Evolutionary conservation across 192 early-diverging fungal genomes (phyloP).

Genomic region (Coemansia sp.): DNA sequence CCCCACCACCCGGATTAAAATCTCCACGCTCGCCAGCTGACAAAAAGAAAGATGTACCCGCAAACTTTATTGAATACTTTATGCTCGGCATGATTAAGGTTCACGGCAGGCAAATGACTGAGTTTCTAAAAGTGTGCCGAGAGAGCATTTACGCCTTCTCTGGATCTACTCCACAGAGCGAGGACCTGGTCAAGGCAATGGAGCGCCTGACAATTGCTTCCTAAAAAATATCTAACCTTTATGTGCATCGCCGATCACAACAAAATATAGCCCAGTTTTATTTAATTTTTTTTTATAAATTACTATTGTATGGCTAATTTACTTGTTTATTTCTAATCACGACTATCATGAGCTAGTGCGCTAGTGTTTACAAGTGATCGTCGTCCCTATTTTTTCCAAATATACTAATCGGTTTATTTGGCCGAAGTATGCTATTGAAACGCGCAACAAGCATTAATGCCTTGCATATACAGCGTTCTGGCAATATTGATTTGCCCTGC

Average conservation of each 20-base stretch:
- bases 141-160: constrained; percentile 9
- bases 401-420: too few relatives aligned
- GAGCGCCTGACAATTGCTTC: constrained; percentile 16
- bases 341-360: too few relatives aligned
- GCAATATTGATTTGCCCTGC: too few relatives aligned
- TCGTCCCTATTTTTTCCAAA: too few relatives aligned
- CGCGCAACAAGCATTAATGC: too few relatives aligned
- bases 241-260: too few relatives aligned
- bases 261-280: constrained; percentile 2
- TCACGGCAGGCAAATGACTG: constrained; percentile 29
- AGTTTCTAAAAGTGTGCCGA: constrained; percentile 27
- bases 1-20: background rate
- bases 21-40: too few relatives aligned
- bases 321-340: too few relatives aligned
- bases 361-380: too few relatives aligned
- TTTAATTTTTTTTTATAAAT: background rate
- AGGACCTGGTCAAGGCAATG: constrained; percentile 30
- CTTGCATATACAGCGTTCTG: too few relatives aligned
- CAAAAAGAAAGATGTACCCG: too few relatives aligned
- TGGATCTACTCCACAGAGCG: background rate
- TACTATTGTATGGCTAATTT: background rate
- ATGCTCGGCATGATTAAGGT: constrained; percentile 36
- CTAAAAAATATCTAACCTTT: background rate
- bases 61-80: constrained; percentile 39
- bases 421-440: too few relatives aligned